Conservation (phyloP, 2,329 filamentous ascomycete species). For the Coniochaeta prunicola region DNA sequence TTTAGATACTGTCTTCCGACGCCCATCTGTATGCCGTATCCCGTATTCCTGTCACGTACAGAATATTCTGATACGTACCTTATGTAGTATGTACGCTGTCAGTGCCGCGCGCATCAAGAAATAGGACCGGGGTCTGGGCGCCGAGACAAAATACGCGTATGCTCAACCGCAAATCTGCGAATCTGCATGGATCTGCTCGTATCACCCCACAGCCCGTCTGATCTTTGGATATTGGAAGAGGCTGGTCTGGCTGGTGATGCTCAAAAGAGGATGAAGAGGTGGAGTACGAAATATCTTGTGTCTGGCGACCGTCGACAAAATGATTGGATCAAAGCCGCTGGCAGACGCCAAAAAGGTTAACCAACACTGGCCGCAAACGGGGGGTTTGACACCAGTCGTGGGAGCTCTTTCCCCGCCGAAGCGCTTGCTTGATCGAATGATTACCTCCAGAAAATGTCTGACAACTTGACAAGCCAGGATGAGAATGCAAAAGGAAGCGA, state of each 20-base stretch:
- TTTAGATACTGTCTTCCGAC: too few species aligned
- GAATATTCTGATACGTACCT: too few species aligned
- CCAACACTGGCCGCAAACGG: not conserved
- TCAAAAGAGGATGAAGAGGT: not conserved
- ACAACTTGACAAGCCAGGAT: not conserved
- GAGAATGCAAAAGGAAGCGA: not conserved
- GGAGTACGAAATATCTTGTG: not conserved
- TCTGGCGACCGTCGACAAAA: not conserved
- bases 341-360: not conserved
- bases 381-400: not conserved
- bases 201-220: not conserved
- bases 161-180: not conserved
- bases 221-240: not conserved
- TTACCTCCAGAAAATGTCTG: not conserved
- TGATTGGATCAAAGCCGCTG: not conserved
- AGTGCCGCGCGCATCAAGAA: not conserved
- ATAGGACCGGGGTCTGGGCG: not conserved
- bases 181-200: not conserved
- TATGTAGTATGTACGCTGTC: too few species aligned
- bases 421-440: not conserved
- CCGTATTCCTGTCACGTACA: too few species aligned
- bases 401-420: not conserved
- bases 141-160: not conserved
- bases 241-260: not conserved
- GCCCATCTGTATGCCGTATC: too few species aligned